Base-by-base conservation (phyloP, 257 asterid species). In the Asclepias syriaca region DNA sequence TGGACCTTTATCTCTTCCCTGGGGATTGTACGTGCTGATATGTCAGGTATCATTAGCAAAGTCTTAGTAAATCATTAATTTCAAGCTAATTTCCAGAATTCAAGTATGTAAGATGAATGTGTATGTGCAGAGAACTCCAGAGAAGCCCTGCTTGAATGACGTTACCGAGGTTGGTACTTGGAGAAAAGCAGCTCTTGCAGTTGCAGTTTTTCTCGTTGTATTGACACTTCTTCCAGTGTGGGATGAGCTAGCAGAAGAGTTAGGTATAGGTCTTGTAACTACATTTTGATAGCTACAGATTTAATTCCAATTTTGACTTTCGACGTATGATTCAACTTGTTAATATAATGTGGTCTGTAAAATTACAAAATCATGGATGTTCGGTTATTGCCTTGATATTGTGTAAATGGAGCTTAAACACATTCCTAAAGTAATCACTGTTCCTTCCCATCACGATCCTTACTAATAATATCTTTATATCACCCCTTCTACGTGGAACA, bases 211-310 rank as follows among this genome's bases (percentile, higher is more conserved):
- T 68, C 92, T 91, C 14, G 96, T 89, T 40, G 90, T 82, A 53
- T 69, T 89, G 94, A 87, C 85, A 12, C 97, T 94, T 71, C 97
- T 91, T 45, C 97, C 97, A 0, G 95, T 94, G 66, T 91, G 97
- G 99, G 97, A 91, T 66, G 99, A 94, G 76, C 90, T 94, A 1
- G 99, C 97, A 4, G 99, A 94, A 78, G 97, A 94, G 83, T 74
- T 94, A 40, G 97, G 99, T 71, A 87, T 94, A 65, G 96, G 98
- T 53, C 90, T 92, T 49, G 87, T 87, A 21, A 78, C 90, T 72
- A 74, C 88, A 19, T 85, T 90, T 45, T 88, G 82, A 85, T 69
- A 32, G 65, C 65, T 37, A 39, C 43, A 32, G 22, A 29, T 40
- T 3, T 18, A 74, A 70, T 70, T 57, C 78, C 85, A 80, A 72